These are phyloP conservation scores for Ophiostoma ulmi DNA, from an alignment of 2,329 filamentous ascomycete genomes.

Conservation along the genomic window DNA sequence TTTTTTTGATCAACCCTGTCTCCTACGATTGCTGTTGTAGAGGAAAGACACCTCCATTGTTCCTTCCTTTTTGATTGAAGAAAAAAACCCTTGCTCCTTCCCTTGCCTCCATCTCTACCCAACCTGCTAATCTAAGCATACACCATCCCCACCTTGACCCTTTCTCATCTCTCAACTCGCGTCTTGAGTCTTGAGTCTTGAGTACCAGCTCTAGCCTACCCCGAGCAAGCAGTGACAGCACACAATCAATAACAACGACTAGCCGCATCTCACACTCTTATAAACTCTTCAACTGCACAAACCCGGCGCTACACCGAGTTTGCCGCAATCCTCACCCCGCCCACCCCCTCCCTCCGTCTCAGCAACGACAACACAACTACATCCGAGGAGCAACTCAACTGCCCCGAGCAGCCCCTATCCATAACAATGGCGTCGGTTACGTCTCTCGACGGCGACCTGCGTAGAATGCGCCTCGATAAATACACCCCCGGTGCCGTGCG, in stretches of 20 bases:
- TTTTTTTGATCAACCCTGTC: constrained; percentile 2
- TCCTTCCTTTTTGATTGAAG: not conserved
- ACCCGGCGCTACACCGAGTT: not conserved
- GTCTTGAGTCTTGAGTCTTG: not conserved
- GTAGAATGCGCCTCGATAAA: constrained; percentile 83
- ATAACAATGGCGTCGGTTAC: constrained; percentile 65
- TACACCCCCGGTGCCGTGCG: constrained; percentile 88
- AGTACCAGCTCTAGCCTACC: not conserved
- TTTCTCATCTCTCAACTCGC: not conserved
- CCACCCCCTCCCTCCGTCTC: not conserved
- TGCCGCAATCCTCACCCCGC: not conserved
- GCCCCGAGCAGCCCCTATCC: not conserved
- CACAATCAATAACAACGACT: not conserved
- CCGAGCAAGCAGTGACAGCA: not conserved
- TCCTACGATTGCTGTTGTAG: not conserved
- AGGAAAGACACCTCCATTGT: not conserved
- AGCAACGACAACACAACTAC: not conserved
- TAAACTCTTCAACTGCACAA: not conserved
- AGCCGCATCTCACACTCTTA: not conserved
- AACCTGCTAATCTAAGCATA: not conserved
- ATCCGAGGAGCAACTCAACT: not conserved
- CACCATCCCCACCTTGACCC: not conserved
- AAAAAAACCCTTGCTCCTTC: not conserved
- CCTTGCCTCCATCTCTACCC: not conserved
- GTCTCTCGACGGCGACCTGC: constrained; percentile 91